These are phyloP conservation scores for Neopestalotiopsis rosae DNA, from an alignment of 2,329 filamentous ascomycete species.

Conservation along the genomic window DNA sequence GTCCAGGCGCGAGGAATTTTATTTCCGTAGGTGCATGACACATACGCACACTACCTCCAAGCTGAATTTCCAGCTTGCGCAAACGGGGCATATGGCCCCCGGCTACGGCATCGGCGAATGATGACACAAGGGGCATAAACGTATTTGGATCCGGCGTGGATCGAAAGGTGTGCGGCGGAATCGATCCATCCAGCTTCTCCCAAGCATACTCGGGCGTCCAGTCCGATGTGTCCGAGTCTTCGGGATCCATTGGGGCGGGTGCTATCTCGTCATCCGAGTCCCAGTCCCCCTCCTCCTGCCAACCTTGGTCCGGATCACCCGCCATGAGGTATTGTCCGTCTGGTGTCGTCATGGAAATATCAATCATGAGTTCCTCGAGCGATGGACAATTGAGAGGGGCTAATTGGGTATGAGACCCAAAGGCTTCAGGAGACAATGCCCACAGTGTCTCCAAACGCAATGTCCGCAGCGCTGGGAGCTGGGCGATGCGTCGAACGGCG, in stretches of 20 bases:
- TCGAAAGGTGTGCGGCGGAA: neutral
- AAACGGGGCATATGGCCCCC: neutral
- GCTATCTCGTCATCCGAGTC: neutral
- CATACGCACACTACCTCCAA: neutral
- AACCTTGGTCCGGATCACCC: slow-evolving; percentile 6
- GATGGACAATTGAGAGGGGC: neutral
- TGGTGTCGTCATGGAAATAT: neutral
- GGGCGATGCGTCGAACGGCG: slow-evolving; percentile 9
- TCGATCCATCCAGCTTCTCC: slow-evolving; percentile 6
- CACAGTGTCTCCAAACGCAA: neutral
- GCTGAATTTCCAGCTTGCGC: neutral
- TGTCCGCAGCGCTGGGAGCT: slow-evolving; percentile 7
- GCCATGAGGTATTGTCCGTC: slow-evolving; percentile 8
- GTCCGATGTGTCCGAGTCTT: slow-evolving; percentile 18
- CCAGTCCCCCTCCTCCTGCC: neutral
- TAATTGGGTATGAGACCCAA: neutral
- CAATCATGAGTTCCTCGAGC: neutral
- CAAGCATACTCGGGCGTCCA: slow-evolving; percentile 15
- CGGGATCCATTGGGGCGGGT: slow-evolving; percentile 11
- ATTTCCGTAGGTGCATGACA: neutral
- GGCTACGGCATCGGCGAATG: neutral
- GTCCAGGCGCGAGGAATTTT: neutral
- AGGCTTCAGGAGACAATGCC: slow-evolving; percentile 8
- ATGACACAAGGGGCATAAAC: slow-evolving; percentile 6
- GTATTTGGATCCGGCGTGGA: neutral